Base-by-base conservation (phyloP, 2,329 filamentous ascomycete genomes). In the Elsinoe ampelina region DNA sequence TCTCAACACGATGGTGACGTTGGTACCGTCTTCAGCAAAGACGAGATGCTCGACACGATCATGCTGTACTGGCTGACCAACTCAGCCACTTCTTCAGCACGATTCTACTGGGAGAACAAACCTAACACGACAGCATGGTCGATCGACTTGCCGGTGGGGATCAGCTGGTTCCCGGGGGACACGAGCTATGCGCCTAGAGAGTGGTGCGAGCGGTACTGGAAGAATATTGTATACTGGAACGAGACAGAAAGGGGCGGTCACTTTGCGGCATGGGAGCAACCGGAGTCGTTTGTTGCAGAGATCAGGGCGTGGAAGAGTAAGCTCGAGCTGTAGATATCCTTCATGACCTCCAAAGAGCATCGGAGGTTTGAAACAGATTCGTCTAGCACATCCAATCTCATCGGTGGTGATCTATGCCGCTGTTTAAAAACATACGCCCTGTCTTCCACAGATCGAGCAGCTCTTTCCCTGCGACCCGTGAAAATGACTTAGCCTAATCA, bases 41-140 rank as follows among this genome's bases (percentile, higher is more conserved):
- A 66, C 51, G 64, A 66, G 50, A 62, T 66, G 58, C 64, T 45
- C 19, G 41, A 45, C 41, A 45, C 41, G n/a, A 45, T 45, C 19
- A 45, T 45, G 41, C 51, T 64, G 50, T 65, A 66, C 50, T 65
- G 63, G 63, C 58, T 67, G 2, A 58, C 58, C 17, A 64, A 66
- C 35, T 64, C 63, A 15, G 65, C 60, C 17, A 59, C 62, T 36
- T 65, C 61, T n/a, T 63, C 61, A 58, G 64, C 60, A 39, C 60
- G 62, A 1, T 63, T 58, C 41, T 64, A 65, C 36, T 65, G 64
- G 63, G 64, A 66, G 39, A 57, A 60, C 8, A 43, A 57, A 26
- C 57, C 59, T 5, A 61, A 64, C 30, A 61, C 60, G 26, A 63
- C 63, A 36, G 62, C 59, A 15, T 58, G 60, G 57, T 48, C 59